These are phyloP conservation scores for Pyrenochaeta sp. DNA, from an alignment of 2,329 filamentous ascomycete genomes.

Conservation along the genomic window DNA sequence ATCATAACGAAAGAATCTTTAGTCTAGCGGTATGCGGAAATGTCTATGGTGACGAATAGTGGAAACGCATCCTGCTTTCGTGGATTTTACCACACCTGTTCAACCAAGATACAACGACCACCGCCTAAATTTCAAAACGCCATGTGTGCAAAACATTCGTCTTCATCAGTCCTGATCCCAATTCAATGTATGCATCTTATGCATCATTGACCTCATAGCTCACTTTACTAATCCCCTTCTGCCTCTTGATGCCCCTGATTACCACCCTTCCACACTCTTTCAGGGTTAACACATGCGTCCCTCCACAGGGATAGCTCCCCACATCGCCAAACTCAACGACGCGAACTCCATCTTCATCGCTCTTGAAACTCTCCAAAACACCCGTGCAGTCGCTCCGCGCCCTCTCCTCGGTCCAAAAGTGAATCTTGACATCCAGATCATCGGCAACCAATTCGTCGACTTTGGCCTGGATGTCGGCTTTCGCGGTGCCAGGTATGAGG, in stretches of 20 bases:
- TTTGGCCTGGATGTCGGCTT: constrained; percentile 64
- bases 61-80: no score
- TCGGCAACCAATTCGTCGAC: constrained; percentile 66
- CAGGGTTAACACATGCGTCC: constrained; percentile 73
- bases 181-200: neutral
- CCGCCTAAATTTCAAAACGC: no score
- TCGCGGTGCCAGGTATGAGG: constrained; percentile 65
- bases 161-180: neutral
- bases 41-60: no score
- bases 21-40: no score
- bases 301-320: constrained; percentile 77
- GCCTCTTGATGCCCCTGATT: constrained; percentile 73
- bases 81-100: no score
- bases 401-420: constrained; percentile 73
- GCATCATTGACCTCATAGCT: constrained; percentile 51
- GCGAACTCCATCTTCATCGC: constrained; percentile 54
- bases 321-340: constrained; percentile 74
- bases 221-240: constrained; percentile 70
- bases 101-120: no score
- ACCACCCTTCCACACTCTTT: constrained; percentile 66
- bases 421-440: constrained; percentile 56
- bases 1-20: no score
- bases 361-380: constrained; percentile 53
- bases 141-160: no score
- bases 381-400: constrained; percentile 55